Conservation (phyloP, 371 early-diverging fungal species). For the Mucor indicus region DNA sequence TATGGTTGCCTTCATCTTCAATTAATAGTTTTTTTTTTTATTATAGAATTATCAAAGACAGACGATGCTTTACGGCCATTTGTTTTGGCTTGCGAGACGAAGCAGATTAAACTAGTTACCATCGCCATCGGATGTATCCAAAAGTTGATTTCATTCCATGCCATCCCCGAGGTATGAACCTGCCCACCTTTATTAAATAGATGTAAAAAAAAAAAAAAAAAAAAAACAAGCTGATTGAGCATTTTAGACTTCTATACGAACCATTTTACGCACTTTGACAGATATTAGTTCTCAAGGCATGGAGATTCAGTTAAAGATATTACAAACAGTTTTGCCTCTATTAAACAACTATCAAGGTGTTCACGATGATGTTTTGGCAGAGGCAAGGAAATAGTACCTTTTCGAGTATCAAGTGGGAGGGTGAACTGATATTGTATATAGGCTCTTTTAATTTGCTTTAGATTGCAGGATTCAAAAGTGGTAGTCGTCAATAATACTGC, state of each 20-base stretch:
- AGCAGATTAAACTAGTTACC: slow-evolving; percentile 78
- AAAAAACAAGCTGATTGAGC: not conserved
- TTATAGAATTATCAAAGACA: slow-evolving; percentile 73
- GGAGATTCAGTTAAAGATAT: slow-evolving; percentile 90
- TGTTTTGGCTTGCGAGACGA: slow-evolving; percentile 86
- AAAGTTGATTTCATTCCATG: slow-evolving; percentile 79
- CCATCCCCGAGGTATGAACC: slow-evolving; percentile 71
- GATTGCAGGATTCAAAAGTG: slow-evolving; percentile 83
- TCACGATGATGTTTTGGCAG: slow-evolving; percentile 79
- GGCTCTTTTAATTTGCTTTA: slow-evolving; percentile 87
- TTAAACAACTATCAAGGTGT: slow-evolving; percentile 79
- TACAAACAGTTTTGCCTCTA: slow-evolving; percentile 90
- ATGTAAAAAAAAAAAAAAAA: not conserved
- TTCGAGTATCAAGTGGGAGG: not conserved
- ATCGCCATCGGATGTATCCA: slow-evolving; percentile 90
- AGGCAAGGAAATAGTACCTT: slow-evolving; percentile 45
- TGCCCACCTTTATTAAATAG: not conserved
- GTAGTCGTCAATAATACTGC: slow-evolving; percentile 92
- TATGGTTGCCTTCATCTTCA: too few species aligned
- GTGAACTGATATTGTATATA: slow-evolving; percentile 8
- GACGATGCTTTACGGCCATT: slow-evolving; percentile 88
- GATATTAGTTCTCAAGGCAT: slow-evolving; percentile 71
- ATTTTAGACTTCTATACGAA: slow-evolving; percentile 61
- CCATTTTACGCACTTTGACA: slow-evolving; percentile 69
- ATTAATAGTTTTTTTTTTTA: too few species aligned